phyloP scores from a whole-genome alignment of 129 eudicot species.

The Sambucus nigra region DNA sequence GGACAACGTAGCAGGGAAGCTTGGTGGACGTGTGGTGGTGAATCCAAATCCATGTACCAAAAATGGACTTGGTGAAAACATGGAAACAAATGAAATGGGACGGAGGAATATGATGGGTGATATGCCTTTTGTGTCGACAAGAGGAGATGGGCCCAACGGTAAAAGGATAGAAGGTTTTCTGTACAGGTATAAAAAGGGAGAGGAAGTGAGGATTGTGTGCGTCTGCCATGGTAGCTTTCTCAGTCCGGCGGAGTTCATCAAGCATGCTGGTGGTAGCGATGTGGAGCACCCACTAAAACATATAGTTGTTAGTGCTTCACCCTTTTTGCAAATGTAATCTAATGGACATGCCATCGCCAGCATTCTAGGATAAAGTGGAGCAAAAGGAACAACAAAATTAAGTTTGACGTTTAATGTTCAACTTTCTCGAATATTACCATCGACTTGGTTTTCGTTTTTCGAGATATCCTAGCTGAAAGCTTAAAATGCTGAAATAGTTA shows the following conservation, averaged over 20 bases:
- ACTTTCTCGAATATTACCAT: not conserved
- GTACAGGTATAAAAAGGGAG: constrained; percentile 43
- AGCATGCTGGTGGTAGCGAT: constrained; percentile 69
- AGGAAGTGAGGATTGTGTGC: constrained; percentile 58
- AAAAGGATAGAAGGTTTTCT: constrained; percentile 45
- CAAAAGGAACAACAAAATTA: not conserved
- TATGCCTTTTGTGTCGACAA: constrained; percentile 61
- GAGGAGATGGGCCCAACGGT: constrained; percentile 45
- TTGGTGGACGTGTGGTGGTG: not conserved
- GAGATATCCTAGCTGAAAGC: not conserved
- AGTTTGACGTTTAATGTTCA: not conserved
- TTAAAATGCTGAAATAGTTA: too few species aligned
- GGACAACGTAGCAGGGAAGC: not conserved
- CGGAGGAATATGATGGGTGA: constrained; percentile 13
- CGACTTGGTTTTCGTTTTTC: not conserved
- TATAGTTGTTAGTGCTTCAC: constrained; percentile 41
- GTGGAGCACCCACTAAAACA: constrained; percentile 53
- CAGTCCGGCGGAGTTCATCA: constrained; percentile 65
- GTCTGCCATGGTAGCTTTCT: constrained; percentile 69
- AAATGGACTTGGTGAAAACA: not conserved
- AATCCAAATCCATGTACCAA: not conserved
- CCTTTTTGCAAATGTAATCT: constrained; percentile 11
- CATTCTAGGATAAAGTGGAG: not conserved
- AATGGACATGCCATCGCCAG: not conserved
- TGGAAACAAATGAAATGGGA: not conserved